Conservation (phyloP, 2,329 filamentous ascomycete genomes). For the Hortaea sp. region DNA sequence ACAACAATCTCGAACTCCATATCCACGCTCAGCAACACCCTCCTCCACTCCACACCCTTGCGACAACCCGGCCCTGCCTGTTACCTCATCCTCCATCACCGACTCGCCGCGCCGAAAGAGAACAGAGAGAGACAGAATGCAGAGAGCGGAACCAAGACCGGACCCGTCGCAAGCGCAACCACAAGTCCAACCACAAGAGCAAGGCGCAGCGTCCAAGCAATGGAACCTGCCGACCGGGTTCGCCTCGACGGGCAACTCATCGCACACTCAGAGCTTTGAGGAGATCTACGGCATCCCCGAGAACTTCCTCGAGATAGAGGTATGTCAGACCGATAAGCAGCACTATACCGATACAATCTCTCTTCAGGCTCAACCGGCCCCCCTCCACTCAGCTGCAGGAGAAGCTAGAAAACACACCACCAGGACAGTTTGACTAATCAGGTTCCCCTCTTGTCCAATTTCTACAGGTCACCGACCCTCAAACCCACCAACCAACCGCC, state of each 20-base stretch:
- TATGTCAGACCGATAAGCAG: conserved; percentile 26
- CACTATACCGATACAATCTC: too few species aligned
- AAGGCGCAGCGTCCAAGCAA: conserved; percentile 6
- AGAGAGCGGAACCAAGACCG: conserved; percentile 6
- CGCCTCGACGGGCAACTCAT: conserved; percentile 19
- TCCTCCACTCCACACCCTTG: too few species aligned
- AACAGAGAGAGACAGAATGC: conserved; percentile 1
- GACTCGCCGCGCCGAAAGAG: too few species aligned
- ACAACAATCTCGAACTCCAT: too few species aligned
- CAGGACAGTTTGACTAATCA: too few species aligned
- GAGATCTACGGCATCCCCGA: conserved; percentile 98
- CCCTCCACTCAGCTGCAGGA: neutral
- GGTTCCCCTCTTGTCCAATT: neutral
- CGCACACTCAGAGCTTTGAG: conserved; percentile 70
- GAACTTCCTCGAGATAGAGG: conserved; percentile 98
- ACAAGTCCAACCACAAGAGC: conserved; percentile 4
- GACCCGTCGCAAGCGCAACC: conserved; percentile 2
- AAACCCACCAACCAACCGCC: conserved; percentile 78
- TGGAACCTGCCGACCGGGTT: conserved; percentile 21
- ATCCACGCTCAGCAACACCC: too few species aligned
- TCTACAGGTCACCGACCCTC: conserved; percentile 80
- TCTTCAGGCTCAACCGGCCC: too few species aligned
- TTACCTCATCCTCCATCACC: too few species aligned
- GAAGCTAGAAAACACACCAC: neutral
- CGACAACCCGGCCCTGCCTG: too few species aligned